phyloP scores from a whole-genome alignment of 2,329 filamentous ascomycete species.

The Chaetomium sp. region DNA sequence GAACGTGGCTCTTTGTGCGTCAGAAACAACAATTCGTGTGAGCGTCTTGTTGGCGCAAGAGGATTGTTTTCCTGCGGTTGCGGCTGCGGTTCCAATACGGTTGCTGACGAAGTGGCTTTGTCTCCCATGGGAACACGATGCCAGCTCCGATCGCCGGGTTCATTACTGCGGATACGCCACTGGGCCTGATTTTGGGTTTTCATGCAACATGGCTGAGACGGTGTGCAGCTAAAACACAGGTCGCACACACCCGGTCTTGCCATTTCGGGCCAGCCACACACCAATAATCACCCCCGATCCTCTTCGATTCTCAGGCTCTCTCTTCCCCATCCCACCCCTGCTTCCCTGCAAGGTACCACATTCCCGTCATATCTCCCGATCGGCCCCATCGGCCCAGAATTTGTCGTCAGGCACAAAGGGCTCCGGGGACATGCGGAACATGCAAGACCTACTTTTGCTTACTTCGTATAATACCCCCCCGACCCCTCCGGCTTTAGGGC shows the following conservation, averaged over 20 bases:
- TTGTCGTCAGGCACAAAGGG: conserved; percentile 18
- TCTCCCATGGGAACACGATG: conserved; percentile 2
- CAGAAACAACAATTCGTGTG: conserved; percentile 8
- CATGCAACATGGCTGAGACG: conserved; percentile 16
- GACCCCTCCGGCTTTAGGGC: conserved; percentile 1
- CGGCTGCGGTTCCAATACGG: background rate
- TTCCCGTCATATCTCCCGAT: conserved; percentile 17
- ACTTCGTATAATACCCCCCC: conserved; percentile 16
- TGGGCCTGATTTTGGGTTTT: background rate
- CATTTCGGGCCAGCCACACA: conserved; percentile 15
- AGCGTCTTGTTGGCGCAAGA: conserved; percentile 13
- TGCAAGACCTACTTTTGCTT: conserved; percentile 13
- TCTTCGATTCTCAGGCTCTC: background rate
- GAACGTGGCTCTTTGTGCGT: conserved; percentile 12
- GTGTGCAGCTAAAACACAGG: conserved; percentile 19
- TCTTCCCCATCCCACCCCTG: background rate
- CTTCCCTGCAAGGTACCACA: conserved; percentile 25
- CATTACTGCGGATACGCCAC: conserved; percentile 2
- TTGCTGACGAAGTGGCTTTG: conserved; percentile 21
- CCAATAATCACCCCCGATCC: conserved; percentile 15
- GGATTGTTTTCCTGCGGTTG: background rate
- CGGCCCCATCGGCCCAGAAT: conserved; percentile 3
- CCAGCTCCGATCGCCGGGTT: background rate
- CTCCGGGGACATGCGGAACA: background rate
- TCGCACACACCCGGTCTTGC: conserved; percentile 6